phyloP scores from a whole-genome alignment of 1,284 basidiomycete genomes.

The Moesziomyces sp. region DNA sequence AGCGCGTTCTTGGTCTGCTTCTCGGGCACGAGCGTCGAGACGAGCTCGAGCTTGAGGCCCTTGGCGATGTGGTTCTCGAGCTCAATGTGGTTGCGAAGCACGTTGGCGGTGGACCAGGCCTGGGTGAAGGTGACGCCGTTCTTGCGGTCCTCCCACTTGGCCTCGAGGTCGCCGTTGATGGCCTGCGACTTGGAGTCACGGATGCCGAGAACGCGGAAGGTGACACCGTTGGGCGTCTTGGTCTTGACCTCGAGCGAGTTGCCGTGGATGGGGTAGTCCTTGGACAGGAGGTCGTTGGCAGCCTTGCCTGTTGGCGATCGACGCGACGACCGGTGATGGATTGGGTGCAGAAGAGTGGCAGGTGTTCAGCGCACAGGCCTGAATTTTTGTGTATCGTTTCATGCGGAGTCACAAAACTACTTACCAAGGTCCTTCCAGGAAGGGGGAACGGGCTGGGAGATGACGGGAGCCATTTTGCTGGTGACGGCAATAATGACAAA shows the following conservation, averaged over 20 bases:
- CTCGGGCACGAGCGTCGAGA: slow-evolving; percentile 84
- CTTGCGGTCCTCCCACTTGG: slow-evolving; percentile 67
- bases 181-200: slow-evolving; percentile 65
- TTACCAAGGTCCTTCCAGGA: slow-evolving; percentile 71
- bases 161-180: slow-evolving; percentile 68
- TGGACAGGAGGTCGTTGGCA: slow-evolving; percentile 90
- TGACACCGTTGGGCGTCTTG: slow-evolving; percentile 77
- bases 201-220: slow-evolving; percentile 68
- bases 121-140: slow-evolving; percentile 67
- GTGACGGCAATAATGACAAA: too few relatives aligned
- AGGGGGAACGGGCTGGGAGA: slow-evolving; percentile 64
- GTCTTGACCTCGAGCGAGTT: slow-evolving; percentile 82
- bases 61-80: slow-evolving; percentile 97
- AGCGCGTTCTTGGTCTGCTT: slow-evolving; percentile 77
- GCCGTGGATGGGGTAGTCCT: slow-evolving; percentile 89
- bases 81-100: slow-evolving; percentile 88
- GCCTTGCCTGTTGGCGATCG: slow-evolving; percentile 71
- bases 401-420: slow-evolving; percentile 70
- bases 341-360: neutral
- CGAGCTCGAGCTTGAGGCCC: slow-evolving; percentile 92
- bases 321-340: neutral
- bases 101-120: slow-evolving; percentile 88
- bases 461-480: slow-evolving; percentile 40
- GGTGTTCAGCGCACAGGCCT: too few relatives aligned
- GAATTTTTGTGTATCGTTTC: too few relatives aligned